Conservation (phyloP, 441 rosid genomes). For the Adansonia gregorii region DNA sequence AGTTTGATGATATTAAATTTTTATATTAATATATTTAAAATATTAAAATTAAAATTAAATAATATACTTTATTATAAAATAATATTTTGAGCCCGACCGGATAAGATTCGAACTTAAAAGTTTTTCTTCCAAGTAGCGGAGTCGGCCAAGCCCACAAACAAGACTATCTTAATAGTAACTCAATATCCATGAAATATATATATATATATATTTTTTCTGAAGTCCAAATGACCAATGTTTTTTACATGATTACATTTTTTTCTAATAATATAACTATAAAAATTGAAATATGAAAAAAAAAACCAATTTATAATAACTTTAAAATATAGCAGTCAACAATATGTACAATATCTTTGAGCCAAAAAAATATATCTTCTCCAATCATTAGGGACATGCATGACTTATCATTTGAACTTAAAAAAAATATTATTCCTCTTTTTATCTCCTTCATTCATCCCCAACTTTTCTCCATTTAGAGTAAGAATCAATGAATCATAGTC, state of each 20-base stretch:
- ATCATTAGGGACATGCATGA: conserved; percentile 37
- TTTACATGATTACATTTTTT: not conserved
- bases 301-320: not conserved
- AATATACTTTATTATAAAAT: no score
- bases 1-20: no score
- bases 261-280: not conserved
- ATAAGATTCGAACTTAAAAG: no score
- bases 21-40: no score
- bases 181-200: no score
- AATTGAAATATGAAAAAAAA: not conserved
- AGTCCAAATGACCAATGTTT: not conserved
- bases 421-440: conserved; percentile 26
- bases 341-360: conserved; percentile 18
- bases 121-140: no score
- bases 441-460: conserved; percentile 10
- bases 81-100: no score
- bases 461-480: conserved; percentile 27
- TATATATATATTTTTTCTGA: no score
- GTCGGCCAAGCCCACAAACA: no score
- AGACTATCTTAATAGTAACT: no score
- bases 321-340: not conserved
- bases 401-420: conserved; percentile 27
- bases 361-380: conserved; percentile 36
- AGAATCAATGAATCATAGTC: not conserved
- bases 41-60: no score